phyloP scores from a whole-genome alignment of 2,329 filamentous ascomycete genomes.

The Clonostachys sp. region DNA sequence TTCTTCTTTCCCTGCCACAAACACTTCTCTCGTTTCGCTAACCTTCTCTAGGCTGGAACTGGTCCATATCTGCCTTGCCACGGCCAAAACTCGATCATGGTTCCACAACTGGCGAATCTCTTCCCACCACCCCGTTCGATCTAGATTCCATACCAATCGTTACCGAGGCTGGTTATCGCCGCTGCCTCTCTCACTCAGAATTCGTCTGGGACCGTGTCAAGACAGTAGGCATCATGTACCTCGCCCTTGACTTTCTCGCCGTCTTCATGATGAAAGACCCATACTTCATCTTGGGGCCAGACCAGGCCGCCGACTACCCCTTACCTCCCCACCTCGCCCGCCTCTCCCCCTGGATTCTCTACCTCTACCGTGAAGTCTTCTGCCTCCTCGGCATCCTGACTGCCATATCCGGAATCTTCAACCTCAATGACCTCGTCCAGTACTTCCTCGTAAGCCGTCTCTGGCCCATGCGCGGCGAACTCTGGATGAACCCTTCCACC shows the following conservation, averaged over 20 bases:
- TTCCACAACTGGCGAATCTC: slow-evolving; percentile 6
- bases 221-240: slow-evolving; percentile 50
- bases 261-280: slow-evolving; percentile 69
- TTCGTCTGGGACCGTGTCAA: slow-evolving; percentile 40
- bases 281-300: slow-evolving; percentile 61
- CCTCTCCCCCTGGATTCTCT: slow-evolving; percentile 39
- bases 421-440: slow-evolving; percentile 53
- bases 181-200: slow-evolving; percentile 30
- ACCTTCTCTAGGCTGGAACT: slow-evolving; percentile 47
- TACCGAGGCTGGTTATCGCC: slow-evolving; percentile 40
- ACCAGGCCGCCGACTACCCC: slow-evolving; percentile 21
- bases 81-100: slow-evolving; percentile 28
- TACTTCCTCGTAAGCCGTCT: slow-evolving; percentile 42
- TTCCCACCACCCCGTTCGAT: slow-evolving; percentile 25
- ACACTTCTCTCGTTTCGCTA: neutral
- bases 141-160: slow-evolving; percentile 32
- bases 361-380: slow-evolving; percentile 51
- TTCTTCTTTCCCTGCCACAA: too few species aligned
- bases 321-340: slow-evolving; percentile 35
- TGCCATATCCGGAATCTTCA: slow-evolving; percentile 58
- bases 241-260: slow-evolving; percentile 67
- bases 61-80: slow-evolving; percentile 45
- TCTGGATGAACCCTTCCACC: slow-evolving; percentile 49
- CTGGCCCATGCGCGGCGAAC: slow-evolving; percentile 43
- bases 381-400: slow-evolving; percentile 51